Evolutionary conservation across 768 basidiomycete species (phyloP), one percentile per base, ranked within the genome.

Genomic region (Tricholoma flavovirens): DNA sequence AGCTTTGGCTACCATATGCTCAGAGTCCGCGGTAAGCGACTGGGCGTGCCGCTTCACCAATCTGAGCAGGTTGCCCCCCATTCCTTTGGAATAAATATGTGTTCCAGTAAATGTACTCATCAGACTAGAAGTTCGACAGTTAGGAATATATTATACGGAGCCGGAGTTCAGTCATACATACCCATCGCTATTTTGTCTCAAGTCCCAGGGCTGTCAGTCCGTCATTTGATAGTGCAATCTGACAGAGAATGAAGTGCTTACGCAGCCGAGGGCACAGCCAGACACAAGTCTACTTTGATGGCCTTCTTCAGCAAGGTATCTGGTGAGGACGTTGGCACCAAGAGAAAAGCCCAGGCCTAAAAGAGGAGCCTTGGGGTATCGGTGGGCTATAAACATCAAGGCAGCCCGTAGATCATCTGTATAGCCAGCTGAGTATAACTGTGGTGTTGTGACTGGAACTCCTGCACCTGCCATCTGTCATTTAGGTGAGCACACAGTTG

Each of bases 341-440:
- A 99, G 81, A 4, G 93, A 97, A 75, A 96, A 98, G 6, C 95
- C 93, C 9, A 97, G 71, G 12, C 90, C 96, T 15, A 96, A 71
- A 35, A 98, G 73, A 3, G 87, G 90, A 0, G 96, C 92, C 9
- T 78, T 72, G 2, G 96, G 95, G 63, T 86, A 95, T 58, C 69
- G 67, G 49, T 81, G 69, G 2, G 84, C 77, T 53, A 98, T 82
- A 71, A 90, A 88, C 62, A 88, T 77, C 49, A 97, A 67, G 1
- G 91, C 89, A 58, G 83, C 82, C 24, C 93, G 85, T 33, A 94
- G 76, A 72, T 99, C 96, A 60, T 94, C 86, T 8, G 95, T 98
- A 60, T 91, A 83, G 29, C 87, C 91, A 15, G 92, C 92, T 49
- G 89, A 92, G 71, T 90, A 98, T 36, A 97, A 72, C 62, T 92